Base-by-base conservation (phyloP, 164 flowering plant species). In the Litsea cubeba region DNA sequence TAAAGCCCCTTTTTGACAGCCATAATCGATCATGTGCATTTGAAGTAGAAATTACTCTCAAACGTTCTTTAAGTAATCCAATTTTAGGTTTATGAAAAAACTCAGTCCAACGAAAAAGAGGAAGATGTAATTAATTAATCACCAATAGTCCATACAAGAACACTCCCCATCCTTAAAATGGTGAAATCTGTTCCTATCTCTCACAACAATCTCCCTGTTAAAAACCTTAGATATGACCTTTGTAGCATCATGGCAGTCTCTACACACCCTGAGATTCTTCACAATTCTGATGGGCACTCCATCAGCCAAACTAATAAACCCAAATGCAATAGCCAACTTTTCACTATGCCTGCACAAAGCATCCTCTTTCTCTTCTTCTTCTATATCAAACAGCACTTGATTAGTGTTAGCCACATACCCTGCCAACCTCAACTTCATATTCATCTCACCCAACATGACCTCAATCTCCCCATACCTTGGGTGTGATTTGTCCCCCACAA, bases 241-340 rank as follows among this genome's bases (percentile, higher is more conserved):
- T n/a, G 81, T 75, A 26, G 78, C 84, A 64, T 78, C 83, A 72
- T 82, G 86, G 64, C 88, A 85, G 76, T 87, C 88, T 79, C 80
- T 71, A 70, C 88, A 84, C 58, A 84, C 79, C 63, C 87, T 80
- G 1, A 84, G 85, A 78, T 85, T 87, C 81, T 81, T 84, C 77
- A 80, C 82, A 40, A 85, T 79, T 71, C 87, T 75, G 28, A 85
- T 82, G 20, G 86, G 81, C n/a, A 77, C 69, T 15, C 77, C 83
- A 74, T 75, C 81, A 64, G 62, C 75, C 80, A 81, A 62, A 71
- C 82, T 78, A 51, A 86, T 67, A 79, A 86, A 69, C 67, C 88
- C 88, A 77, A 86, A 86, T 26, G 87, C 87, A 77, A 85, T 85
- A 24, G 89, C 89, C 12, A 85, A 74, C 73, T 81, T 88, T 76